Base-by-base conservation (phyloP, 495 filamentous ascomycete genomes). In the Xylaria intraflava region DNA sequence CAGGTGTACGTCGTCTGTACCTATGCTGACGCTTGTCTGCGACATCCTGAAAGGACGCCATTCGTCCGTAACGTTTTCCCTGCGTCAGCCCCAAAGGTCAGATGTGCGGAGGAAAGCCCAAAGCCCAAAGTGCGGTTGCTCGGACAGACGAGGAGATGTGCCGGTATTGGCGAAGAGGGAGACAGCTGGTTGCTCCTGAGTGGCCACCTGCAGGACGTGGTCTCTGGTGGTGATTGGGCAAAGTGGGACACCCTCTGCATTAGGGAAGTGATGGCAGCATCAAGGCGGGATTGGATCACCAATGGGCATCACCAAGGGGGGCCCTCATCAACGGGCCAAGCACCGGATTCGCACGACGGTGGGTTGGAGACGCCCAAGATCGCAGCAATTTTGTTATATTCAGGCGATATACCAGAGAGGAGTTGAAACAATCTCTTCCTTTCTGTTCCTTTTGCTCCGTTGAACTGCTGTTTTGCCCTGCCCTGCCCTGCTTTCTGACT, bases 41-140 rank as follows among this genome's bases (percentile, higher is more conserved):
- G 49, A 45, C 54, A 52, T 66, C 51, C 53, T 60, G 58, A 31
- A 50, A 67, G 46, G 62, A 64, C 64, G 68, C 71, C 68, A 75
- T 75, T 73, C 67, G 71, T 71, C 64, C 60, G 58, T 60, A 53
- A 45, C 43, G 59, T 64, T 65, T 71, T 63, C 58, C 54, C 61
- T 55, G 49, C 45, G 60, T 66, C 68, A 71, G 68, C 65, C 68
- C 66, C 63, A 65, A 57, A 62, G 49, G 49, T 56, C 51, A 52
- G 58, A 56, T 61, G 62, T 57, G 64, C 44, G 62, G 61, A 56
- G 40, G 52, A 57, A 48, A 56, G 58, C 49, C 57, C 55, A 51
- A 38, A 14, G 14, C 55, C 24, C 36, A 46, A 52, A 61, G 54
- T 58, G 61, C 49, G 58, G 46, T 41, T 41, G 46, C 51, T 66